Percentiles rank a stretch among this genome's conserved stretches.
Evolutionary conservation across 495 filamentous ascomycete species (phyloP).

Genomic region (Lepidopterella palustris): DNA sequence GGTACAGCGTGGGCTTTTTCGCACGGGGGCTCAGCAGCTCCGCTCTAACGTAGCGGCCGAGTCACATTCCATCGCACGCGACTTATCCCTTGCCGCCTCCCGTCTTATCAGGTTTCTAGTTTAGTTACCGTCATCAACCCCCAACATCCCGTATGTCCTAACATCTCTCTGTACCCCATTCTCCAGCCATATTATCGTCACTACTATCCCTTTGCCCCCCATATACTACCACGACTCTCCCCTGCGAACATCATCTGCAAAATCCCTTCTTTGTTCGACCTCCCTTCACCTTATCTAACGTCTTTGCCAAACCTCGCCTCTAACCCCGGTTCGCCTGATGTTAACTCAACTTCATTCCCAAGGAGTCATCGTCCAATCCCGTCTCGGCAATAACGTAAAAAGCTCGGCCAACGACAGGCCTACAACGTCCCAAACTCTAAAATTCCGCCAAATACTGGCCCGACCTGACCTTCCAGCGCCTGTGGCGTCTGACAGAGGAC

Average conservation of each 20-base stretch:
- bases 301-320: not conserved
- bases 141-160: not conserved
- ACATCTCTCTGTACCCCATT: not conserved
- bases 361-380: not conserved
- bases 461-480: not conserved
- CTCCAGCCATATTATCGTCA: not conserved
- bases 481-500: not conserved
- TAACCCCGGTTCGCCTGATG: not conserved
- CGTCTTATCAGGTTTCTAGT: not conserved
- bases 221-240: not conserved
- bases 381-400: constrained; percentile 1
- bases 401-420: not conserved
- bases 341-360: not conserved
- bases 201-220: not conserved
- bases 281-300: not conserved
- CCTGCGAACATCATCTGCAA: not conserved
- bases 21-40: too few species aligned
- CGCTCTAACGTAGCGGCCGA: too few species aligned
- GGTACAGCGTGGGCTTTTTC: too few species aligned
- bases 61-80: too few species aligned
- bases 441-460: not conserved
- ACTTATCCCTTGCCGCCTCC: not conserved
- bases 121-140: constrained; percentile 1
- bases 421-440: not conserved
- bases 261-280: not conserved